phyloP scores from a whole-genome alignment of 2,329 filamentous ascomycete species.

The Albophoma yamanashiensis region DNA sequence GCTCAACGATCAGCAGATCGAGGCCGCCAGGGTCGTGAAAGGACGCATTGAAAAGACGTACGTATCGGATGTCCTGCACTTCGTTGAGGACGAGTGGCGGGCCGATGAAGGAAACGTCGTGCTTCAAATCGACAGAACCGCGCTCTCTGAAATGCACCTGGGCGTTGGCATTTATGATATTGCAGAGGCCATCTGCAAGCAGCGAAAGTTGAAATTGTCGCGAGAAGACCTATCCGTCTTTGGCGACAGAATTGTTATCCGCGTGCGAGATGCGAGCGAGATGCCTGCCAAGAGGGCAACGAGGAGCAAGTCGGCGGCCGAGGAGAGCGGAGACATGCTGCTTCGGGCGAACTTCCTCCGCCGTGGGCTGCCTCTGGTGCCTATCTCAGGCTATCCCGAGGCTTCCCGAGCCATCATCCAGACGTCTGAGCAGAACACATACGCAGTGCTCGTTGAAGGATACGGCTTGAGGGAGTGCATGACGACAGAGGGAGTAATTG shows the following conservation, averaged over 20 bases:
- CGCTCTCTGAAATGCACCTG: constrained; percentile 70
- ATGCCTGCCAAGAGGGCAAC: constrained; percentile 34
- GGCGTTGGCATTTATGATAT: constrained; percentile 69
- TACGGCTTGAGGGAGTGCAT: constrained; percentile 86
- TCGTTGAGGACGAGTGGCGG: constrained; percentile 85
- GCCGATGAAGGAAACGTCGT: constrained; percentile 64
- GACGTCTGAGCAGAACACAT: constrained; percentile 57
- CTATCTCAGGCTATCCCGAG: constrained; percentile 82
- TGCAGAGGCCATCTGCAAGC: constrained; percentile 61
- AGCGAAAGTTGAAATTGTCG: constrained; percentile 74
- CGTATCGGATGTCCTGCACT: constrained; percentile 68
- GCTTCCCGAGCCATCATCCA: constrained; percentile 83
- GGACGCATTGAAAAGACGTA: constrained; percentile 92
- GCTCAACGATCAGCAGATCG: constrained; percentile 61
- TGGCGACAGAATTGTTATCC: constrained; percentile 59
- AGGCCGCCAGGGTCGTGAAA: constrained; percentile 83
- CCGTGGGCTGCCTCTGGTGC: constrained; percentile 68
- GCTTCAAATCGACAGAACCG: constrained; percentile 70
- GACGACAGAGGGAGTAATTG: constrained; percentile 84
- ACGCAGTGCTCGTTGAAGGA: constrained; percentile 80
- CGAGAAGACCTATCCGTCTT: constrained; percentile 51
- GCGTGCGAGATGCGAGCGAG: constrained; percentile 49
- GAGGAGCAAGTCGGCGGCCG: constrained; percentile 32
- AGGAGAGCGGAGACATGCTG: constrained; percentile 42
- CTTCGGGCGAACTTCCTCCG: constrained; percentile 78